phyloP scores from a whole-genome alignment of 1,284 basidiomycete genomes.

The Pseudozyma hubeiensis region DNA sequence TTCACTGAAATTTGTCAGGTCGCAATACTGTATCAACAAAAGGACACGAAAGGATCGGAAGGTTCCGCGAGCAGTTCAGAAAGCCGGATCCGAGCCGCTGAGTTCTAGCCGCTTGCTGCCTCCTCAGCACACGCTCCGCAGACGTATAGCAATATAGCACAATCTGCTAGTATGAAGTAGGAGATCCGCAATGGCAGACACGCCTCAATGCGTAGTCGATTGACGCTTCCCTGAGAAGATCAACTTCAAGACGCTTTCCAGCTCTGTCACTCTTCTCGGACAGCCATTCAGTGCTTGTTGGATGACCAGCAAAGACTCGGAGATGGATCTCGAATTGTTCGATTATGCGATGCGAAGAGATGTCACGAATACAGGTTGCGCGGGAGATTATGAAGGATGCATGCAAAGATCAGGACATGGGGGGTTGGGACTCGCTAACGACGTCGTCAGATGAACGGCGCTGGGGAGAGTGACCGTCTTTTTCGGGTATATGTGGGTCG shows the following conservation, averaged over 20 bases:
- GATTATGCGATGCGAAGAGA: too few species aligned
- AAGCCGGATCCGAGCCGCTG: conserved; percentile 25
- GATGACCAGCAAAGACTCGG: too few species aligned
- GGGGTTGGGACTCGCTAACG: background rate
- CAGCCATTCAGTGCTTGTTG: too few species aligned
- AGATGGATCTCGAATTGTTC: too few species aligned
- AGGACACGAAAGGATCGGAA: conserved; percentile 13
- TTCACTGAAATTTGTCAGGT: background rate
- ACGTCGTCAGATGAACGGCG: conserved; percentile 13
- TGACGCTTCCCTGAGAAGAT: too few species aligned
- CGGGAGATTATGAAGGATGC: background rate
- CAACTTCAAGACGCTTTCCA: too few species aligned
- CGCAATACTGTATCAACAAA: background rate
- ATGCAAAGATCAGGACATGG: background rate
- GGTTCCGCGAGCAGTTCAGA: conserved; percentile 9
- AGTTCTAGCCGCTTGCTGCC: background rate
- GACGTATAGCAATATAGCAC: too few species aligned
- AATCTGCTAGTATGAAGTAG: too few species aligned
- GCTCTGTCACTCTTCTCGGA: too few species aligned
- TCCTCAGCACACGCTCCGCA: too few species aligned
- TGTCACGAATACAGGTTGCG: conserved; percentile 9
- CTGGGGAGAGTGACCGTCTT: background rate
- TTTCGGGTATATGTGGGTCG: conserved; percentile 12
- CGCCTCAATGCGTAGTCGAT: too few species aligned
- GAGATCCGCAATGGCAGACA: too few species aligned